Evolutionary conservation across 2,329 filamentous ascomycete species (phyloP), one percentile per base, ranked within the genome.

Genomic region (Colletotrichum lindemuthianum): DNA sequence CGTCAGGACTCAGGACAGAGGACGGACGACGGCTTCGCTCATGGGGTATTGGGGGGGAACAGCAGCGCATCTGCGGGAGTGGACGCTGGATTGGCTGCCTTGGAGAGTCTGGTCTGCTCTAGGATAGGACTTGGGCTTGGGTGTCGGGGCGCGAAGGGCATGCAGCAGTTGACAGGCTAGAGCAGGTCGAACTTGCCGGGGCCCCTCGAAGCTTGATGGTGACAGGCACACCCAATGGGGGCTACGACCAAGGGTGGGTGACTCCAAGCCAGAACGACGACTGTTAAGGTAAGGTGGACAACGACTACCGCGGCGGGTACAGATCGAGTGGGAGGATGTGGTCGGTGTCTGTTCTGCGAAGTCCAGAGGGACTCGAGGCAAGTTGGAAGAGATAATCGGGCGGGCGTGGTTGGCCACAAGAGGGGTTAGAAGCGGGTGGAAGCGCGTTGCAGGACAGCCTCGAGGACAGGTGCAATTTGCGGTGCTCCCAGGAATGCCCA

Each of bases 141-240:
- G 59, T 49, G 49, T 55, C 55, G 63, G 59, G 51, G 48, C 50
- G 63, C 39, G 51, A 57, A 45, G 45, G 39, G 43, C 51, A 65
- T 64, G 66, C 56, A 57, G 51, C 53, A 60, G 65, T 64, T 55
- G 59, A 65, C 66, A 65, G 63, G 66, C 56, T 45, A 59, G 60
- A 63, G 64, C 40, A 63, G 43, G 49, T 65, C 43, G 59, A 49
- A 24, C 63, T 48, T 67, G 66, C 66, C 52, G 60, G 67, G 67
- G 65, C 52, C 57, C 54, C 60, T 68, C 65, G 65, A 68, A 65
- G 67, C 67, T 68, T 68, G 67, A 68, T 63, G 53, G 61, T 67
- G 65, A 65, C 67, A 65, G 67, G 65, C 59, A 56, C 48, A 24
- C 24, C 24, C 65, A 65, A 67, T 61, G 65, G 40, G 60, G 65